Evolutionary conservation across 202 grass and related monocot species (phyloP).

Genomic region (Panicum virgatum): DNA sequence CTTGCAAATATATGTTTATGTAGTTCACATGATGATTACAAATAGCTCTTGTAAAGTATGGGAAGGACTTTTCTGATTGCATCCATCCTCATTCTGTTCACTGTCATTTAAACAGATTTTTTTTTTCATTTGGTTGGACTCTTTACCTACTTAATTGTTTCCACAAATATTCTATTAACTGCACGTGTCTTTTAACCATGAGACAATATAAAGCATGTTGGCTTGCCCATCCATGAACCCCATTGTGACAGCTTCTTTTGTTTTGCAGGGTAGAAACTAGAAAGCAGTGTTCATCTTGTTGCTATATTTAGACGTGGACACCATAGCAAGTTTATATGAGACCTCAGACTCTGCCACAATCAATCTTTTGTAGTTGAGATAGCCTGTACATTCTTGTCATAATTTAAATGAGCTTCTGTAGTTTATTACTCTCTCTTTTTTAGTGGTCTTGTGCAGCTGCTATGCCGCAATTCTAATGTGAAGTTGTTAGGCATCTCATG

Average conservation of each 20-base stretch:
- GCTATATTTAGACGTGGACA: too few species aligned
- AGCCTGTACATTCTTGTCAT: conserved; percentile 53
- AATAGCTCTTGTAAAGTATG: not conserved
- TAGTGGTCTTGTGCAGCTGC: conserved; percentile 17
- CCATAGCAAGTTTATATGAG: too few species aligned
- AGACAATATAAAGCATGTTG: not conserved
- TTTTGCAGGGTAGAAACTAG: conserved; percentile 51
- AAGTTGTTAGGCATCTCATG: conserved; percentile 24
- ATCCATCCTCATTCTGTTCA: not conserved
- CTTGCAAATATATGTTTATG: too few species aligned
- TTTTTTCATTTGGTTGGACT: not conserved
- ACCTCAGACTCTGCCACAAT: conserved; percentile 1
- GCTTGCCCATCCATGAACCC: not conserved
- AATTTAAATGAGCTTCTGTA: conserved; percentile 36
- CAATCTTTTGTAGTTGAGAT: conserved; percentile 44
- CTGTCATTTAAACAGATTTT: too few species aligned
- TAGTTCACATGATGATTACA: not conserved
- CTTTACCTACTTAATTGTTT: conserved; percentile 13
- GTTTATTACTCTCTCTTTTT: not conserved
- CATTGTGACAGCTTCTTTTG: not conserved
- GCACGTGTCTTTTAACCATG: not conserved
- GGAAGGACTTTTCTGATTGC: not conserved
- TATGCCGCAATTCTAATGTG: conserved; percentile 8
- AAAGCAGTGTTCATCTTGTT: conserved; percentile 26
- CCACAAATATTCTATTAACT: conserved; percentile 8